Evolutionary conservation across 345 rosid species (phyloP), one percentile per base, ranked within the genome.

Genomic region (Lumnitzera littorea): DNA sequence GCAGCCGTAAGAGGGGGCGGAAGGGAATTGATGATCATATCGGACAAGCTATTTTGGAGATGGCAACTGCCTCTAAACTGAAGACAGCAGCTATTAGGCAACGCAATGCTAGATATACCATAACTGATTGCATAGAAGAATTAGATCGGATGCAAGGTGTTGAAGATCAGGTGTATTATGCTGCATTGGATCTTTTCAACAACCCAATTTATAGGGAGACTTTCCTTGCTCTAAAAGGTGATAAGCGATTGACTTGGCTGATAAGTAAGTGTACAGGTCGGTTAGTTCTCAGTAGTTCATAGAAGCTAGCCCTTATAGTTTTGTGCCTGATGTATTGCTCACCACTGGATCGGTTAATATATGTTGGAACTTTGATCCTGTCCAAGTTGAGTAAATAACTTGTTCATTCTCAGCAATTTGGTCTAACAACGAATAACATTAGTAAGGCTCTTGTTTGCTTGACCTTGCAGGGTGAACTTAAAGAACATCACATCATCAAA

Each of bases 21-120:
- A 77, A 69, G 62, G 82, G 91, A 49, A 57, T 78, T 58, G 86
- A 76, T 62, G 85, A 66, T 70, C 71, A 77, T 53, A 85, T 81
- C 50, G 88, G 83, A n/a, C 74, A 60, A 61, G 88, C 84, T 49
- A 68, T 79, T 51, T 50, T 46, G 66, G 80, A 77, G 61, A 85
- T 78, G 85, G 88, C 86, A 13, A 70, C 74, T n/a, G 80, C 86
- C n/a, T 76, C 88, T 13, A 78, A 70, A 70, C 47, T 78, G 51
- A 71, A 74, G 46, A 70, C 77, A 57, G 68, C 62, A 67, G 79
- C 80, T 50, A 25, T 74, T 53, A 64, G 51, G 50, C 74, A 75
- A 60, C 23, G 56, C 27, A 60, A 36, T 8, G 62, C 64, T 36
- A 74, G 69, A 63, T 83, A 67, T 67, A 67, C 76, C 60, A 73